Conservation (phyloP, 306 rosid genomes). For the Prunus persica region Prunus_persica_NCBIv2 NC_034011.1:25352501-25353000, state of each 20-base stretch:
- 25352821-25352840: slow-evolving; percentile 33
- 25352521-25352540: slow-evolving; percentile 41
- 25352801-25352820: slow-evolving; percentile 33
- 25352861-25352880: too few relatives aligned
- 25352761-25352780: slow-evolving; percentile 30
- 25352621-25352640: slow-evolving; percentile 43
- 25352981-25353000: background rate
- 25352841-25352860: slow-evolving; percentile 9
- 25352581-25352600: slow-evolving; percentile 44
- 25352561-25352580: slow-evolving; percentile 34
- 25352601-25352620: slow-evolving; percentile 30
- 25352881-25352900: background rate
- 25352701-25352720: slow-evolving; percentile 37
- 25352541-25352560: slow-evolving; percentile 46
- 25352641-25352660: slow-evolving; percentile 34
- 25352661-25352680: slow-evolving; percentile 19
- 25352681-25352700: slow-evolving; percentile 45
- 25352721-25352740: slow-evolving; percentile 12
- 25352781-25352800: slow-evolving; percentile 30
- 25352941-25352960: background rate
- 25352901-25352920: too few relatives aligned
- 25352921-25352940: too few relatives aligned
- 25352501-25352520: slow-evolving; percentile 35
- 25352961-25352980: background rate
- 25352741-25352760: slow-evolving; percentile 7